phyloP scores from a whole-genome alignment of 2,329 filamentous ascomycete genomes.

The Zelopaecilomyces penicillatus region DNA sequence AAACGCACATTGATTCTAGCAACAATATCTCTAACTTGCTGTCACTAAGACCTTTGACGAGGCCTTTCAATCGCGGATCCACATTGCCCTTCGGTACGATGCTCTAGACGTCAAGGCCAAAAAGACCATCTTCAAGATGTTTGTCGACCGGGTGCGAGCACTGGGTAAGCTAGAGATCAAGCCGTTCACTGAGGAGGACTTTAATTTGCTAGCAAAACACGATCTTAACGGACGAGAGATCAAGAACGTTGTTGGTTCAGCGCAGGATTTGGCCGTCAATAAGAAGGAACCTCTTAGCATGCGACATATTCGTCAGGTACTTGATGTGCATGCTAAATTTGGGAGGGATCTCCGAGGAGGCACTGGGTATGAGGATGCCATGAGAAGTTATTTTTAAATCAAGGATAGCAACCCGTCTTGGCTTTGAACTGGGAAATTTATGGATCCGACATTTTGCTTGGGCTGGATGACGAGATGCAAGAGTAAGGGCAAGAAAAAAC shows the following conservation, averaged over 20 bases:
- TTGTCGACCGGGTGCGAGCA: slow-evolving; percentile 63
- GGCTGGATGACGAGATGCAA: background rate
- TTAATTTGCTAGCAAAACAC: slow-evolving; percentile 56
- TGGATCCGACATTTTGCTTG: too few species aligned
- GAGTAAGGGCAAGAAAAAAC: background rate
- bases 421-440: too few species aligned
- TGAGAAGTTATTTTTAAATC: slow-evolving; percentile 64
- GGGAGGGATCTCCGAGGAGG: slow-evolving; percentile 77
- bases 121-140: slow-evolving; percentile 75
- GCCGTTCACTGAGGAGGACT: slow-evolving; percentile 58
- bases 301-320: slow-evolving; percentile 69
- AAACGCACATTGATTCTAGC: background rate
- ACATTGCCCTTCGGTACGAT: slow-evolving; percentile 76
- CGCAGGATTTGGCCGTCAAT: slow-evolving; percentile 73
- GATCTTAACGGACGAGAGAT: slow-evolving; percentile 61
- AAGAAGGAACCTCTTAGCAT: slow-evolving; percentile 64
- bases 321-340: slow-evolving; percentile 79
- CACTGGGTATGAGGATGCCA: slow-evolving; percentile 70
- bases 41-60: slow-evolving; percentile 68
- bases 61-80: slow-evolving; percentile 81
- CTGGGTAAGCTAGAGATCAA: slow-evolving; percentile 54
- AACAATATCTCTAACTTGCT: background rate
- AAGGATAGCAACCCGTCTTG: background rate
- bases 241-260: slow-evolving; percentile 79
- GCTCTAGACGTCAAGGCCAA: slow-evolving; percentile 64